phyloP scores from a whole-genome alignment of 768 basidiomycete genomes.

The Lentinula guzmanii region DNA sequence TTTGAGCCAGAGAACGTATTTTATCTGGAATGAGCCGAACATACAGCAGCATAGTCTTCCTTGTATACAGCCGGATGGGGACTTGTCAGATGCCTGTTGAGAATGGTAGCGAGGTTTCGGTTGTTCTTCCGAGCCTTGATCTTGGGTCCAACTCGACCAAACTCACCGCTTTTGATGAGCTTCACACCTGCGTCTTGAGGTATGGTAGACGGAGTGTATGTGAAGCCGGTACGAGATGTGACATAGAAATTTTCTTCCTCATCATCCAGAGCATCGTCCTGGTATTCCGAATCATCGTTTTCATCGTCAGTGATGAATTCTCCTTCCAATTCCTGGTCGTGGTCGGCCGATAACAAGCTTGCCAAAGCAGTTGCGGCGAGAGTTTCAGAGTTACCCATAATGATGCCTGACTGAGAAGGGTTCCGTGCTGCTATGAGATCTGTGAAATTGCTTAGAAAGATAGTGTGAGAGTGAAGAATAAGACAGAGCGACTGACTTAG shows the following conservation, averaged over 20 bases:
- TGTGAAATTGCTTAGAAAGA: background rate
- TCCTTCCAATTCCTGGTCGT: background rate
- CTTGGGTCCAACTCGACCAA: constrained; percentile 59
- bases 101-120: constrained; percentile 41
- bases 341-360: background rate
- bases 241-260: constrained; percentile 15
- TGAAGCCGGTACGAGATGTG: constrained; percentile 22
- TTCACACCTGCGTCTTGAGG: constrained; percentile 60
- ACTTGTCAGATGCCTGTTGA: constrained; percentile 36
- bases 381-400: background rate
- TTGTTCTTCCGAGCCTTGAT: constrained; percentile 32
- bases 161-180: constrained; percentile 73
- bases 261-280: constrained; percentile 21
- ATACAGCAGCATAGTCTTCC: constrained; percentile 54
- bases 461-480: background rate
- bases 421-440: background rate
- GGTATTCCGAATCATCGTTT: constrained; percentile 25
- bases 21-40: constrained; percentile 14
- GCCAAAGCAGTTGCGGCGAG: background rate
- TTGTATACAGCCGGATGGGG: constrained; percentile 28
- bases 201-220: constrained; percentile 32
- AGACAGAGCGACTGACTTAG: background rate
- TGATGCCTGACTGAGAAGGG: background rate
- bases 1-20: constrained; percentile 3
- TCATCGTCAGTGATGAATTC: constrained; percentile 26